Conservation (phyloP, 1,139 yeast species). For the Taphrina communis region DNA sequence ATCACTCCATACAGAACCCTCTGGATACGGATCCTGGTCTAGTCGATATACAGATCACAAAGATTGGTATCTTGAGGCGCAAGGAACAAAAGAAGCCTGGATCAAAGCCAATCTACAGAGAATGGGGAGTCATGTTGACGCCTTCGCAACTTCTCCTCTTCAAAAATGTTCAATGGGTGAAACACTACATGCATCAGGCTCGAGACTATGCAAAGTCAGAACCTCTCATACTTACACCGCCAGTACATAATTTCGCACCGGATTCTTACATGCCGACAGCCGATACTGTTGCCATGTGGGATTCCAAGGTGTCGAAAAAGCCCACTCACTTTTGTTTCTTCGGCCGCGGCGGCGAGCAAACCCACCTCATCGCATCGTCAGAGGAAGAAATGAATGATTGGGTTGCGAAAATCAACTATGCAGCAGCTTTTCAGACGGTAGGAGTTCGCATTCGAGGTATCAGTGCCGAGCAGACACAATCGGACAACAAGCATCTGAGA, state of each 20-base stretch:
- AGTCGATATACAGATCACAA: conserved; percentile 54
- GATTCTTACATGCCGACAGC: conserved; percentile 52
- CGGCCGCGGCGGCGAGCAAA: conserved; percentile 52
- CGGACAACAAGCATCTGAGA: conserved; percentile 7
- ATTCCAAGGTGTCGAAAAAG: conserved; percentile 31
- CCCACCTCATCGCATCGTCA: conserved; percentile 52
- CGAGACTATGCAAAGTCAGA: conserved; percentile 43
- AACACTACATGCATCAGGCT: conserved; percentile 48
- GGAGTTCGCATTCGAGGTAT: conserved; percentile 46
- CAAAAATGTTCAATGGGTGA: conserved; percentile 54
- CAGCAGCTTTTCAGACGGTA: conserved; percentile 61
- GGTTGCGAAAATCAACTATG: conserved; percentile 63
- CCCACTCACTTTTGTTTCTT: conserved; percentile 49
- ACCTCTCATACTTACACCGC: conserved; percentile 49
- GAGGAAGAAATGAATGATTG: conserved; percentile 59
- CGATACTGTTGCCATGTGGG: conserved; percentile 53
- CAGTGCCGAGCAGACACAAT: neutral
- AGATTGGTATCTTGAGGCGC: conserved; percentile 53
- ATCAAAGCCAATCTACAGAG: conserved; percentile 52
- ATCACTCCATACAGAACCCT: conserved; percentile 42
- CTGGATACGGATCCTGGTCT: conserved; percentile 52
- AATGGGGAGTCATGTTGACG: conserved; percentile 56
- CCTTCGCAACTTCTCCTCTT: conserved; percentile 55
- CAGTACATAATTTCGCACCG: conserved; percentile 55
- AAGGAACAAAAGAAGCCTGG: conserved; percentile 53